Percentiles rank a stretch among this genome's conserved stretches.
These are phyloP conservation scores for Geranium rotundifolium DNA, from an alignment of 345 rosid species.

Conservation along the genomic window DNA sequence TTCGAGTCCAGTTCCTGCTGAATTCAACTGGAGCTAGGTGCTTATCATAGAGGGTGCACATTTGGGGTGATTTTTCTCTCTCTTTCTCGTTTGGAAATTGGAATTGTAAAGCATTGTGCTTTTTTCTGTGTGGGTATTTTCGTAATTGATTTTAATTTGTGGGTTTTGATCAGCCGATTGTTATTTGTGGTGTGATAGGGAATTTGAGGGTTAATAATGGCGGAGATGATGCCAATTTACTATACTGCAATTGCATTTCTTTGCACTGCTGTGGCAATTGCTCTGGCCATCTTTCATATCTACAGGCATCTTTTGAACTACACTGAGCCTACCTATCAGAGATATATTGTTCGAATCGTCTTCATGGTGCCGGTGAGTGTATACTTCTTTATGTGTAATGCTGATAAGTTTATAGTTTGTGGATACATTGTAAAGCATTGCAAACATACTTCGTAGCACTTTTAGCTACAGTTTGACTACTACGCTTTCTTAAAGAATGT, in stretches of 20 bases:
- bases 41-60: background rate
- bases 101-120: too few species aligned
- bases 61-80: background rate
- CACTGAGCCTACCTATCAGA: conserved; percentile 93
- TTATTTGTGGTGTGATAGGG: background rate
- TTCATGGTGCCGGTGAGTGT: conserved; percentile 90
- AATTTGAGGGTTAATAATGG: conserved; percentile 29
- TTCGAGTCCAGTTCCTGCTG: background rate
- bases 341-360: conserved; percentile 96
- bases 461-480: too few species aligned
- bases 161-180: background rate
- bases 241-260: conserved; percentile 48
- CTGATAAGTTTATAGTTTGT: background rate
- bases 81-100: background rate
- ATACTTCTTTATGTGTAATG: background rate
- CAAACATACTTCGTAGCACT: too few species aligned
- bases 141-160: background rate
- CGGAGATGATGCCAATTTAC: conserved; percentile 42
- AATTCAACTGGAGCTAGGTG: background rate
- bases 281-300: conserved; percentile 63
- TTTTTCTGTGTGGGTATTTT: too few species aligned
- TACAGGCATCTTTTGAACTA: conserved; percentile 84
- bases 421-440: too few species aligned
- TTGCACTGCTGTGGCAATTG: conserved; percentile 64
- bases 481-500: too few species aligned